These are phyloP conservation scores for Leccinum fallax DNA, from an alignment of 1,284 basidiomycete genomes.

Conservation along the genomic window DNA sequence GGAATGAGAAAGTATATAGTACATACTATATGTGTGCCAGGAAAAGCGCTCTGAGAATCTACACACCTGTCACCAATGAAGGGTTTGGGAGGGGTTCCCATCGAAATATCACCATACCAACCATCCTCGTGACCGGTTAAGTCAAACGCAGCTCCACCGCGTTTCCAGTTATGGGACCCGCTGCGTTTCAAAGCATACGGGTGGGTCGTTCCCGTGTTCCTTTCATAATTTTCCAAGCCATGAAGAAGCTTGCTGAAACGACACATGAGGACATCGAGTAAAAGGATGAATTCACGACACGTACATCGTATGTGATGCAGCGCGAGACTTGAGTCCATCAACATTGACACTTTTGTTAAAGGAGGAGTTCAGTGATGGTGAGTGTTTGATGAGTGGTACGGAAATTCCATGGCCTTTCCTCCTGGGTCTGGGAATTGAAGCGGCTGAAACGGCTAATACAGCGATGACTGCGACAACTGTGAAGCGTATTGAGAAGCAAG, in stretches of 20 bases:
- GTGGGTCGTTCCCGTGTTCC: too few relatives aligned
- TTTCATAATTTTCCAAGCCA: too few relatives aligned
- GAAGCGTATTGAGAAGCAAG: background rate
- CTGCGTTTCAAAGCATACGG: too few relatives aligned
- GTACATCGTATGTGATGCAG: background rate
- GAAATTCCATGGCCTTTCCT: background rate
- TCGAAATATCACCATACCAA: too few relatives aligned
- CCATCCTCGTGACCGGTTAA: too few relatives aligned
- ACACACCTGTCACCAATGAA: too few relatives aligned
- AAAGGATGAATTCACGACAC: background rate
- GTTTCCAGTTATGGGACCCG: too few relatives aligned
- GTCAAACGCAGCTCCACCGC: too few relatives aligned
- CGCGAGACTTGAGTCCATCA: background rate
- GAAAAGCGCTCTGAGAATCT: too few relatives aligned
- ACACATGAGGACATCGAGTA: background rate
- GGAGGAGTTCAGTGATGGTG: background rate
- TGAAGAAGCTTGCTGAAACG: background rate
- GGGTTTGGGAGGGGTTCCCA: too few relatives aligned
- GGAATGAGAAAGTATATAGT: too few relatives aligned
- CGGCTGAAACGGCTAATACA: background rate
- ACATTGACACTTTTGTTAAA: background rate
- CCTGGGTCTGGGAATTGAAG: background rate
- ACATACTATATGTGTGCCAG: too few relatives aligned
- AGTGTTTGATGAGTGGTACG: background rate
- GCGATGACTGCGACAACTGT: background rate